Base-by-base conservation (phyloP, 83 land plant genomes). In the Diphasiastrum complanatum region DNA sequence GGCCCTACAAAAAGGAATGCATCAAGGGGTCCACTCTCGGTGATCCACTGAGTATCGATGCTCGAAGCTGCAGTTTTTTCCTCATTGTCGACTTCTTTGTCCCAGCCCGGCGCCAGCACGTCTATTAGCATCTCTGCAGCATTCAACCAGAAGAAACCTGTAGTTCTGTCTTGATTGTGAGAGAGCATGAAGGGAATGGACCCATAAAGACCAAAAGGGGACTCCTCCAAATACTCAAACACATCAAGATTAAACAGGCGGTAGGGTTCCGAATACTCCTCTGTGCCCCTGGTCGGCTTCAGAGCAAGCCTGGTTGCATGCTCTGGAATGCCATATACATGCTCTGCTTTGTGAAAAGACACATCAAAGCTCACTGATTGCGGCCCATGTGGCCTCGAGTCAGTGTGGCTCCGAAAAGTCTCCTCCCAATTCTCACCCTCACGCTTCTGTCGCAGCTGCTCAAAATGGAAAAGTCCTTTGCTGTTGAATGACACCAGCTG, bases 41-140 rank as follows among this genome's bases (percentile, higher is more conserved):
- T 74, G 77, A 93, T 85, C 99, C 99, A 93, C 18, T 80, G 73
- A 3, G 96, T 93, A 58, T 88, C 85, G 25, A 93, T 51, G 16
- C 5, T 2, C 24, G 37, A 61, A 25, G 47, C 55, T 50, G 48
- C 70, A 25, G 41, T 40, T 3, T 33, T 26, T 30, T 22, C 45
- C 63, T 67, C 46, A 29, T 45, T 48, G 24, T 20, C 19, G 43
- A 58, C 82, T 1, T 43, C 75, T 14, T 41, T 16, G 49, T 78
- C 83, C 97, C 90, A 87, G 26, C 90, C 95, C 5, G 67, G 55
- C 22, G 81, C 84, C 33, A 93, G 70, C 0, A 93, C 96, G 75
- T 93, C 99, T 33, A 93, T 81, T 45, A 86, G 99, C 96, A 93
- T 93, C 47, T 93, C 99, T 6, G 99, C 99, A 37, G 99, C 80